Evolutionary conservation across 768 basidiomycete species (phyloP), one percentile per base, ranked within the genome.

Genomic region (Mrakia blollopis): DNA sequence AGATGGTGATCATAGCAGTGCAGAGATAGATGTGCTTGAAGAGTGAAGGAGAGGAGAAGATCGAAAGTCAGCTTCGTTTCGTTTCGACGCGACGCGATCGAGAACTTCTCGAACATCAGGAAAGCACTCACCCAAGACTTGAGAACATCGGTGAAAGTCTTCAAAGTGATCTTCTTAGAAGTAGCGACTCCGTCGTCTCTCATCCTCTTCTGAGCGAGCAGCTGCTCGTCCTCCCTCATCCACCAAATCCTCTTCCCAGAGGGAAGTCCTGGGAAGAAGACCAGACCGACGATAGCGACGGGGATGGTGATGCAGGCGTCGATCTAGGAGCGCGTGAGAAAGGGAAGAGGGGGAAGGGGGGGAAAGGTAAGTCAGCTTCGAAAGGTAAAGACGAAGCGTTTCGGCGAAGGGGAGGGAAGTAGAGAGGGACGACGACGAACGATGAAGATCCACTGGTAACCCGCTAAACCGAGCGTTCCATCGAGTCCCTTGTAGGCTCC

Each of bases 191-290:
- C 74, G 30, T 75, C 74, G 25, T 75, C 39, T 8, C 47, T 32
- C 65, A 75, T 68, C 13, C 74, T 63, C 23, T 75, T 30, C 50
- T 47, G 28, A 23, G 74, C 74, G n/a, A 68, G 52, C 0, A 32
- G 61, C 35, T 75, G 39, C 39, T 75, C 74, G 47, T 75, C 74
- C 16, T 35, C 63, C 25, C 54, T 50, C 65, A 75, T 28, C 74
- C 74, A 75, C 74, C 74, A 75, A 50, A 75, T 75, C 14, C 35
- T 21, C 63, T 68, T 68, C 16, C 62, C 74, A 9, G 63, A 32
- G 7, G 74, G 74, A 14, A 75, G 74, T 8, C 74, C 74, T 8
- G 74, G 74, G 65, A 75, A 75, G 74, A 75, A 57, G 52, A 57
- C 23, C 47, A 75, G 65, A 18, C 65, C 65, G 50, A 75, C 41